Conservation (phyloP, 2,329 filamentous ascomycete genomes). For the Ilyonectria mors-panacis region DNA sequence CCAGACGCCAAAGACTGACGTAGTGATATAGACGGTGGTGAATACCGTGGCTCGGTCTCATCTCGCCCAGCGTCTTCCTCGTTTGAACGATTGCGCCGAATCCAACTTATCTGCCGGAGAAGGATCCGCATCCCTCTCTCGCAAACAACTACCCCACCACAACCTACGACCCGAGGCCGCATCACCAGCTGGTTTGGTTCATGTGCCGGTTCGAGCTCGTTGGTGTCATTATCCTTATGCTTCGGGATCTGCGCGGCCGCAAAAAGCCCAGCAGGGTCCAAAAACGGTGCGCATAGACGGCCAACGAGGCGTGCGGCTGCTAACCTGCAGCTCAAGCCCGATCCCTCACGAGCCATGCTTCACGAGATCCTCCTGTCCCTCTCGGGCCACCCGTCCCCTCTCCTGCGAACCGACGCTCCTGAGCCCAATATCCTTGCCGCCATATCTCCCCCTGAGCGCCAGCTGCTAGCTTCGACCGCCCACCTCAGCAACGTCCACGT, state of each 20-base stretch:
- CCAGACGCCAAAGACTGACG: conserved; percentile 7
- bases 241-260: conserved; percentile 60
- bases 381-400: conserved; percentile 91
- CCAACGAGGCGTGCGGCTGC: conserved; percentile 2
- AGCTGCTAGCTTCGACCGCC: conserved; percentile 83
- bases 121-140: neutral
- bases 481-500: conserved; percentile 85
- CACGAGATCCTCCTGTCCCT: conserved; percentile 98
- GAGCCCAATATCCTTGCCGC: conserved; percentile 63
- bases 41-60: neutral
- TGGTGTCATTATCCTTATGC: conserved; percentile 64
- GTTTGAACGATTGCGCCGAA: neutral
- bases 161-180: conserved; percentile 9
- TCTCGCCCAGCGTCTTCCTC: neutral
- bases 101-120: neutral
- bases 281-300: conserved; percentile 37
- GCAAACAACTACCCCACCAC: conserved; percentile 27
- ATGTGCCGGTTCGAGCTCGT: conserved; percentile 71
- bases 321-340: conserved; percentile 34
- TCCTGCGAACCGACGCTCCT: conserved; percentile 74
- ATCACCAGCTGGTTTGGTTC: conserved; percentile 30
- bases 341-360: conserved; percentile 75
- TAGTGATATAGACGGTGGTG: neutral
- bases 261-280: conserved; percentile 54
- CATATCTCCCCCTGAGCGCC: conserved; percentile 84